A percentile compares a stretch with the other conserved stretches of the same genome.
These are phyloP conservation scores for Fusarium piperis DNA, from an alignment of 2,329 filamentous ascomycete species.

Conservation along the genomic window DNA sequence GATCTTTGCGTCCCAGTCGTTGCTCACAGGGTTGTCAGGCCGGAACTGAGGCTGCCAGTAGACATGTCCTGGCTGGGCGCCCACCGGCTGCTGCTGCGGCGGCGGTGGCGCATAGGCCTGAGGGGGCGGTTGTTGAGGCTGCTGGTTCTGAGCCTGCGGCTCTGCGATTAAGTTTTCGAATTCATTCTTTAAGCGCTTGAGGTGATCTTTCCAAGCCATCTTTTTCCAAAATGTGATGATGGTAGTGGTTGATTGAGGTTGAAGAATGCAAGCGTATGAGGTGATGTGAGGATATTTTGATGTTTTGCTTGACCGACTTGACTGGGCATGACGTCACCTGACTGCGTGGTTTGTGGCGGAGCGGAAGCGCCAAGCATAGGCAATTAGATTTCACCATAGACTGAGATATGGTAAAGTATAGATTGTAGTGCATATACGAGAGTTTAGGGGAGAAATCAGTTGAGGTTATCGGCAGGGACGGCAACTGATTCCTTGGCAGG, in stretches of 20 bases:
- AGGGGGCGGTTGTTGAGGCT: slow-evolving; percentile 35
- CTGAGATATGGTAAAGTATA: neutral
- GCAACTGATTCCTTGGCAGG: neutral
- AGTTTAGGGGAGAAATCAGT: neutral
- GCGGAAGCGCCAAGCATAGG: neutral
- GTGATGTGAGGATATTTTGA: neutral
- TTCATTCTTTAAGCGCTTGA: slow-evolving; percentile 52
- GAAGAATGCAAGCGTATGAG: neutral
- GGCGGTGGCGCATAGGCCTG: slow-evolving; percentile 33
- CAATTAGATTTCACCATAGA: neutral
- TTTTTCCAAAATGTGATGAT: neutral
- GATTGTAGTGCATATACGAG: neutral
- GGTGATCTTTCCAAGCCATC: slow-evolving; percentile 52
- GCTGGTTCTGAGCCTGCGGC: slow-evolving; percentile 32
- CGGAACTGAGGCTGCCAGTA: slow-evolving; percentile 66
- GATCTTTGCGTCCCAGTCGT: slow-evolving; percentile 64
- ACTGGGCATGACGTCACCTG: slow-evolving; percentile 10
- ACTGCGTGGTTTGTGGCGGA: slow-evolving; percentile 2
- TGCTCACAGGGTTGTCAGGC: slow-evolving; percentile 55
- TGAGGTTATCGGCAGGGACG: neutral
- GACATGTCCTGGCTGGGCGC: slow-evolving; percentile 22
- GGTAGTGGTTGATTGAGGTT: neutral
- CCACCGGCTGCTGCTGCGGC: slow-evolving; percentile 33
- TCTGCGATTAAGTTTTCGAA: slow-evolving; percentile 49
- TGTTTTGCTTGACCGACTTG: neutral